Evolutionary conservation across 164 flowering plant species (phyloP), one percentile per base, ranked within the genome.

Genomic region (Umbilicus rupestris): DNA sequence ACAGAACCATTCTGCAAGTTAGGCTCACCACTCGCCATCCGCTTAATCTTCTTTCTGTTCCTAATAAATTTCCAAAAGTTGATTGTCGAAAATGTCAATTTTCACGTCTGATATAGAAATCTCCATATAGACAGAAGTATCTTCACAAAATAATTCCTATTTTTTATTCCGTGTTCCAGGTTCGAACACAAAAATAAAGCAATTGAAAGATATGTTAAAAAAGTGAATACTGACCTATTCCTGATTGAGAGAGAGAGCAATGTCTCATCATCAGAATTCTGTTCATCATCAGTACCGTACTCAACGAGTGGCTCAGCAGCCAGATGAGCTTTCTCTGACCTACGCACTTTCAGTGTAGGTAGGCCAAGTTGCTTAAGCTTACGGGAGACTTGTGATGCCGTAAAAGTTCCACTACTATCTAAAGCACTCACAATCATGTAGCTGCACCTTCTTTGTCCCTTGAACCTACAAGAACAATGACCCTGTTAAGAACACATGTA

Each of bases 331-430:
- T 66, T 66, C 45, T 71, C 68, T 9, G 70, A 52, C 65, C 71
- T 50, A 50, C 71, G 66, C 69, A 24, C 79, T 73, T 73, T 87
- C 58, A 66, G 62, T 65, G 66, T 73, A 57, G 2, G 68, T 28
- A 95, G 73, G 41, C 97, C 97, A 72, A 92, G 92, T 71, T 90
- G 89, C 81, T 81, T 89, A 26, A 92, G 88, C 72, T 87, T 92
- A 22, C 78, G 84, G 9, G 97, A 78, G 67, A 90, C 75, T 79
- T 87, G 92, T 19, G 80, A 79, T 50, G 97, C 76, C 29, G 94
- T 81, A 67, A 87, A 76, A 47, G 62, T 70, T 49, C 77, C 81
- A 63, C 77, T 83, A 52, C 78, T 71, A 74, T 80, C 92, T 70
- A 94, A 69, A 67, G 88, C 92, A 73, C 76, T 85, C 49, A 97